These are phyloP conservation scores for Berberis thunbergii DNA, from an alignment of 164 flowering plant species.

Conservation along the genomic window DNA sequence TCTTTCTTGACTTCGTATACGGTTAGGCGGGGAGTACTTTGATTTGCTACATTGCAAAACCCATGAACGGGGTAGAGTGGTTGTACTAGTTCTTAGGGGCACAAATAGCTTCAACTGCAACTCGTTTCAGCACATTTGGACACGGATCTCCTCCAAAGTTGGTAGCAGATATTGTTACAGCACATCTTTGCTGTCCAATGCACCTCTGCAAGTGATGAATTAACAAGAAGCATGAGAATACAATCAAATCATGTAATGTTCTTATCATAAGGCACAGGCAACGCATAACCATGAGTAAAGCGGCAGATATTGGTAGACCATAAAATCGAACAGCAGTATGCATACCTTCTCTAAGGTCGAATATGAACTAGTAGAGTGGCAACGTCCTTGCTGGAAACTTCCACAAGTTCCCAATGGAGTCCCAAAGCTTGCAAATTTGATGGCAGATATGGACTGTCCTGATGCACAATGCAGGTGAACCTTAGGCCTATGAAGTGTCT, in stretches of 20 bases:
- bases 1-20: background rate
- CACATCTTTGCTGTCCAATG: constrained; percentile 63
- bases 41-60: background rate
- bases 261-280: too few species aligned
- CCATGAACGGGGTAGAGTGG: constrained; percentile 22
- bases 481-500: constrained; percentile 67
- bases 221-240: background rate
- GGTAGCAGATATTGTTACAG: constrained; percentile 61
- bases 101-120: constrained; percentile 86
- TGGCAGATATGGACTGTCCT: constrained; percentile 72
- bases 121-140: constrained; percentile 66
- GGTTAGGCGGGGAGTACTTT: background rate
- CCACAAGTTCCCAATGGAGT: constrained; percentile 97
- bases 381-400: constrained; percentile 68
- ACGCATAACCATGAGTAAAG: too few species aligned
- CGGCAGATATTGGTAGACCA: too few species aligned
- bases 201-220: constrained; percentile 46
- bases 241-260: background rate
- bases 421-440: constrained; percentile 96
- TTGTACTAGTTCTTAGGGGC: constrained; percentile 8
- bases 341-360: constrained; percentile 59
- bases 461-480: constrained; percentile 65
- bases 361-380: constrained; percentile 75
- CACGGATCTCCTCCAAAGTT: constrained; percentile 89
- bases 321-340: background rate